Percentiles rank a stretch among this genome's conserved stretches.
Conservation (phyloP, 345 rosid species). For the Ceriops zippeliana region DNA sequence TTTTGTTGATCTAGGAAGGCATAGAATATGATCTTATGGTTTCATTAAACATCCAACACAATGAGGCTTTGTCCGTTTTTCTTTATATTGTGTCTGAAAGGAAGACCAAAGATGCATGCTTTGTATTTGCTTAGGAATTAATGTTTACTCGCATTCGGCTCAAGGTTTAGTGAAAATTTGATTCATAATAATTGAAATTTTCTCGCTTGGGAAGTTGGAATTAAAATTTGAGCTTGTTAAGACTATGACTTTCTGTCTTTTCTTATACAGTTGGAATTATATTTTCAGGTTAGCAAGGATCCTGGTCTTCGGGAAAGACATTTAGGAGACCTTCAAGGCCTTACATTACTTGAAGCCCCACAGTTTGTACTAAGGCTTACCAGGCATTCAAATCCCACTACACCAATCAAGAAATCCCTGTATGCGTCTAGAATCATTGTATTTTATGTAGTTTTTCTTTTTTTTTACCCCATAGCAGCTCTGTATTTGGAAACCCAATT, state of each 20-base stretch:
- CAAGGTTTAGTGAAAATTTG: not conserved
- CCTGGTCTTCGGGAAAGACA: conserved; percentile 64
- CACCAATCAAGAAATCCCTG: conserved; percentile 68
- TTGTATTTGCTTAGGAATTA: not conserved
- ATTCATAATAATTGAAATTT: conserved; percentile 5
- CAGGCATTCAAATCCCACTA: conserved; percentile 53
- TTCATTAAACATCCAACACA: not conserved
- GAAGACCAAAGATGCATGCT: not conserved
- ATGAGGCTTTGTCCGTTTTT: not conserved
- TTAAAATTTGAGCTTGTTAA: not conserved
- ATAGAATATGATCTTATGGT: not conserved
- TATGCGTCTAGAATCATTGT: conserved; percentile 30
- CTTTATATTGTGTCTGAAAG: not conserved
- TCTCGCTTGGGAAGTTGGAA: not conserved
- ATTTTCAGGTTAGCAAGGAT: conserved; percentile 62
- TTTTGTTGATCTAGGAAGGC: not conserved
- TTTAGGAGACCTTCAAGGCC: conserved; percentile 85
- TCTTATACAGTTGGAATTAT: conserved; percentile 5
- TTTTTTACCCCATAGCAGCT: not conserved
- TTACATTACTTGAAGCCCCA: conserved; percentile 48
- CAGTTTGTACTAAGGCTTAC: conserved; percentile 47
- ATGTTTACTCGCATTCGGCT: not conserved
- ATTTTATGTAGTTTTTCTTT: not conserved
- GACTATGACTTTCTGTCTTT: not conserved
- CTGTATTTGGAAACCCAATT: not conserved